phyloP scores from a whole-genome alignment of 176 grass and related monocot genomes.

The Thalia dealbata region DNA sequence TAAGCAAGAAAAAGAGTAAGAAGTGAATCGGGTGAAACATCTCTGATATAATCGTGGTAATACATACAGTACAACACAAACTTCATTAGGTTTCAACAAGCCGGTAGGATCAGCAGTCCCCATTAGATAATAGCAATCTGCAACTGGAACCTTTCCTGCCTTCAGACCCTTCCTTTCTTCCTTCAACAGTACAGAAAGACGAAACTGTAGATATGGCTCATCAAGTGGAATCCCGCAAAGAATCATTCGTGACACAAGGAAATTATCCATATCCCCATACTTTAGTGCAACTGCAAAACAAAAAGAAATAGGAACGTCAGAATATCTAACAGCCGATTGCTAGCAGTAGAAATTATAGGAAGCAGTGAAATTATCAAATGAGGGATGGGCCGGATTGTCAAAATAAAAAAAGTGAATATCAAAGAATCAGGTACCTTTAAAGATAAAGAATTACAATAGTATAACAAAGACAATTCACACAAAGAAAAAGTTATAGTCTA shows the following conservation, averaged over 20 bases:
- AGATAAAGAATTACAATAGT: not conserved
- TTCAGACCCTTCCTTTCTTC: conserved; percentile 42
- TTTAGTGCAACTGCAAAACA: conserved; percentile 39
- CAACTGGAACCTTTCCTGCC: conserved; percentile 41
- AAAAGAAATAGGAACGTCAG: conserved; percentile 2
- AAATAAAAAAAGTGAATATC: not conserved
- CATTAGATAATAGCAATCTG: conserved; percentile 56
- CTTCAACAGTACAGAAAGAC: conserved; percentile 25
- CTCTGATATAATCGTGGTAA: not conserved
- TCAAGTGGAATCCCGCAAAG: conserved; percentile 42
- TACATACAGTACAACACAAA: conserved; percentile 63
- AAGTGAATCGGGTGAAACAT: not conserved
- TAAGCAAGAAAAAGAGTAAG: not conserved
- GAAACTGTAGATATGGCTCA: conserved; percentile 41
- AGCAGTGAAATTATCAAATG: not conserved
- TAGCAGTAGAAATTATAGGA: not conserved
- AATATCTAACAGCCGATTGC: not conserved
- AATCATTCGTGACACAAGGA: conserved; percentile 42
- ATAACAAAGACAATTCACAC: not conserved
- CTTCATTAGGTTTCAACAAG: conserved; percentile 41
- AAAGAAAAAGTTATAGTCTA: not conserved
- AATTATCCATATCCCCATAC: conserved; percentile 56
- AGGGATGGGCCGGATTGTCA: not conserved
- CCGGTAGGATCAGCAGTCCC: conserved; percentile 51
- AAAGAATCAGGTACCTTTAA: not conserved